phyloP scores from a whole-genome alignment of 306 rosid genomes.

The Myrica gale region DNA sequence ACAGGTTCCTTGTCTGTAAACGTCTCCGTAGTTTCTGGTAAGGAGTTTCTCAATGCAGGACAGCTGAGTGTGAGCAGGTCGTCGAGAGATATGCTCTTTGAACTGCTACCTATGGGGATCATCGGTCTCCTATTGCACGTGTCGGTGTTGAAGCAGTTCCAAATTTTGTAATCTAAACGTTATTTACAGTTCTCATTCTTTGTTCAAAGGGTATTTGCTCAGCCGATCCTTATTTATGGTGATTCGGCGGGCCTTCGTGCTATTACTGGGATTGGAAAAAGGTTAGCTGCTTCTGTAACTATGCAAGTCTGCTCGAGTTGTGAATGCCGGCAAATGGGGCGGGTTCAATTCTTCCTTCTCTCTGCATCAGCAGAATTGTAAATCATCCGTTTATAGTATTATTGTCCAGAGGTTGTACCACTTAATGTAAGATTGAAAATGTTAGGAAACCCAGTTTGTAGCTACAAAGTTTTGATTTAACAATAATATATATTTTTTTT shows the following conservation, averaged over 20 bases:
- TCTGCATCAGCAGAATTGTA: slow-evolving; percentile 38
- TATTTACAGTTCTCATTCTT: slow-evolving; percentile 40
- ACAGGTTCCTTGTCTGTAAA: slow-evolving; percentile 85
- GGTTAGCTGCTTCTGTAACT: slow-evolving; percentile 28
- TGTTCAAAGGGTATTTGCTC: slow-evolving; percentile 2
- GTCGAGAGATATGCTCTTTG: slow-evolving; percentile 36
- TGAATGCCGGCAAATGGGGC: slow-evolving; percentile 25
- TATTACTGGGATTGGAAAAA: slow-evolving; percentile 14
- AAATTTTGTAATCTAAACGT: slow-evolving; percentile 39
- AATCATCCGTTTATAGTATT: slow-evolving; percentile 6
- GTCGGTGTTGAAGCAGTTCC: slow-evolving; percentile 35
- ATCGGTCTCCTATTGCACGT: slow-evolving; percentile 43
- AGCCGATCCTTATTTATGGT: slow-evolving; percentile 43
- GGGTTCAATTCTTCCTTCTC: slow-evolving; percentile 16
- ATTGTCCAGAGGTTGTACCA: slow-evolving; percentile 7
- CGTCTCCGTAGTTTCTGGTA: slow-evolving; percentile 71
- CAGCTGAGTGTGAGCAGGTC: slow-evolving; percentile 51
- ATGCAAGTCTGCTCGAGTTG: slow-evolving; percentile 30
- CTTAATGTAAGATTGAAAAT: not conserved
- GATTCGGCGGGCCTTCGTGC: slow-evolving; percentile 32
- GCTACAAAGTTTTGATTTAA: not conserved
- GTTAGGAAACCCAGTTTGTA: not conserved
- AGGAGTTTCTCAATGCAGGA: slow-evolving; percentile 69
- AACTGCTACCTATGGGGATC: slow-evolving; percentile 46
- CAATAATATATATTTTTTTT: no score